Evolutionary conservation across 768 basidiomycete species (phyloP), one percentile per base, ranked within the genome.

Genomic region (Pleurotus cornucopiae): DNA sequence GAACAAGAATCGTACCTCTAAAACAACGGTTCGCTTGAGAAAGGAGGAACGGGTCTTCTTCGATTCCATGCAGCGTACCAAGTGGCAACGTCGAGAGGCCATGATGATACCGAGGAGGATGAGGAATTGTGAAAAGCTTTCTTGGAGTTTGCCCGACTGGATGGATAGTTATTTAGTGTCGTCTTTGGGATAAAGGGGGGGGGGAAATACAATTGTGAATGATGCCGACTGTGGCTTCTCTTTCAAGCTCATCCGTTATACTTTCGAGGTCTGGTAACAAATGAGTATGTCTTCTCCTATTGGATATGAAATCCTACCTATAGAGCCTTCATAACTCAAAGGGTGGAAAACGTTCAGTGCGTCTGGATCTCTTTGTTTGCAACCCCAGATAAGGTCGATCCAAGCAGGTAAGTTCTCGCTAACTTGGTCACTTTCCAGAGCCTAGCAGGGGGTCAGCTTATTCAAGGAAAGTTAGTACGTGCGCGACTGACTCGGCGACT

Each of bases 171-270:
- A 48, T 34, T 34, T 7, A 7, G 46, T 61, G 30, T 9, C 30
- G 21, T 11, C 46, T 14, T 14, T 30, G 23, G 41, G 55, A 18
- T 44, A 37, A 9, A 3, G 3, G n/a, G n/a, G n/a, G n/a, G n/a
- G n/a, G n/a, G n/a, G n/a, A n/a, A n/a, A n/a, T n/a, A 91, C 91
- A 98, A 60, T 96, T 96, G 68, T 96, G 94, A 48, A 97, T 95
- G 56, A 95, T 96, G 1, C 94, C 94, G 16, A 95, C 89, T 5
- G 92, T 93, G 0, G 95, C 94, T 64, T 94, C 92, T 37, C 89
- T 82, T 71, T 98, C 91, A 6, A 92, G 74, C 46, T 92, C 86
- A 65, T 97, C 89, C 4, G 82, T 81, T 54, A 98, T 96, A 3
- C 80, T 69, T 66, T 97, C 95, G 20, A 98, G 72, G 68, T 97